phyloP scores from a whole-genome alignment of 1,284 basidiomycete genomes.

The Singerocomus rubriflavus region DNA sequence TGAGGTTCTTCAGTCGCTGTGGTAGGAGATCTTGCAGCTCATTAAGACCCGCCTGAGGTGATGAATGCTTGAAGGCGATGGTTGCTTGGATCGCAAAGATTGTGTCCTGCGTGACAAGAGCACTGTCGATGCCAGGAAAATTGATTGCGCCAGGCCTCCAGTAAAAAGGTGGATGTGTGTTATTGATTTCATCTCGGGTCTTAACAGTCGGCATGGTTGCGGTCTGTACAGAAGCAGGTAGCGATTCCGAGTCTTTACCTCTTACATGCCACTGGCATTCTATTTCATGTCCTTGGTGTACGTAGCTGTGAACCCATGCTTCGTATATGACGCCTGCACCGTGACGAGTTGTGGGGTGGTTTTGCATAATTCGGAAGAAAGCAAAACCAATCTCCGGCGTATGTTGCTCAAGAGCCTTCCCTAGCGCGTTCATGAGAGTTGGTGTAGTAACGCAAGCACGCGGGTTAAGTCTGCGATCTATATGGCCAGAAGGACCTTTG shows the following conservation, averaged over 20 bases:
- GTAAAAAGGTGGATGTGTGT: background rate
- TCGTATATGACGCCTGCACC: background rate
- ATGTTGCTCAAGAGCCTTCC: background rate
- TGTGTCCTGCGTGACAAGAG: background rate
- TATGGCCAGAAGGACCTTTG: too few species aligned
- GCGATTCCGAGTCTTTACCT: background rate
- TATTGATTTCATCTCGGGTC: too few species aligned
- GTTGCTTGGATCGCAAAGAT: background rate
- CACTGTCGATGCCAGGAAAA: background rate
- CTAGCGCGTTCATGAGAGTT: background rate
- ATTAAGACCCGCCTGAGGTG: too few species aligned
- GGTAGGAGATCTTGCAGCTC: too few species aligned
- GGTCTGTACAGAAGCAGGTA: background rate
- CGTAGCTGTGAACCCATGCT: slow-evolving; percentile 5
- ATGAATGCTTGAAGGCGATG: background rate
- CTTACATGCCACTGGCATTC: background rate
- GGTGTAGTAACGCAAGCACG: background rate
- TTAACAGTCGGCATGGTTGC: too few species aligned
- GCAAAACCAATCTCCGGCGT: fast-evolving
- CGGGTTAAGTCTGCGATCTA: background rate
- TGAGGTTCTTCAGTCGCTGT: too few species aligned
- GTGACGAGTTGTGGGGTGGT: background rate
- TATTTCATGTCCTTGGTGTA: background rate
- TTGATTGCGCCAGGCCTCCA: background rate
- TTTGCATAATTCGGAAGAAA: background rate